These are phyloP conservation scores for Penicillium samsonianum DNA, from an alignment of 495 filamentous ascomycete species.

Conservation along the genomic window DNA sequence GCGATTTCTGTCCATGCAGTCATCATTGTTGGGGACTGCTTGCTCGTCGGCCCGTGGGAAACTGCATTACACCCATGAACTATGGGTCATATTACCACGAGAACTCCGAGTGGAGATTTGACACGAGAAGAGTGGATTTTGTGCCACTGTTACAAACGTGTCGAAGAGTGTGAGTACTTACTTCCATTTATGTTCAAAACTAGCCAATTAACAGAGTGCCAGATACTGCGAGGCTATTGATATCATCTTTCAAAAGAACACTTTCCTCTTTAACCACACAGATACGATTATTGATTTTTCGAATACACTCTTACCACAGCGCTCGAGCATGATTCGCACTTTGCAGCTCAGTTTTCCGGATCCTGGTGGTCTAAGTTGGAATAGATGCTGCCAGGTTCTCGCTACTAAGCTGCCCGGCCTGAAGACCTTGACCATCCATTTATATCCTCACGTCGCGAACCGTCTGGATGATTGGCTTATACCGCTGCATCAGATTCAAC, in stretches of 20 bases:
- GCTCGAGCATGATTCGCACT: not conserved
- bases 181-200: not conserved
- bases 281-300: not conserved
- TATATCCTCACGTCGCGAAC: not conserved
- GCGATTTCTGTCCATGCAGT: not conserved
- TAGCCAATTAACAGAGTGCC: not conserved
- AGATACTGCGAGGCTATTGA: conserved; percentile 1
- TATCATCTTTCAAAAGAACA: conserved; percentile 1
- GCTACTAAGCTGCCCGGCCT: not conserved
- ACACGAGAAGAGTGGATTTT: not conserved
- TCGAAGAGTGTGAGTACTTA: not conserved
- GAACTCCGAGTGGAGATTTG: not conserved
- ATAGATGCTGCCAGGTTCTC: not conserved
- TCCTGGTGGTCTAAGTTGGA: not conserved
- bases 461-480: not conserved
- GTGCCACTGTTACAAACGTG: not conserved
- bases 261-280: not conserved
- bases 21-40: conserved; percentile 5
- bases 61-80: not conserved
- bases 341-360: not conserved
- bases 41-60: not conserved
- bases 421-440: conserved; percentile 1
- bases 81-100: not conserved
- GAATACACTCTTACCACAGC: not conserved
- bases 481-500: not conserved